Conservation (phyloP, 371 early-diverging fungal species). For the Apophysomyces variabilis region DNA sequence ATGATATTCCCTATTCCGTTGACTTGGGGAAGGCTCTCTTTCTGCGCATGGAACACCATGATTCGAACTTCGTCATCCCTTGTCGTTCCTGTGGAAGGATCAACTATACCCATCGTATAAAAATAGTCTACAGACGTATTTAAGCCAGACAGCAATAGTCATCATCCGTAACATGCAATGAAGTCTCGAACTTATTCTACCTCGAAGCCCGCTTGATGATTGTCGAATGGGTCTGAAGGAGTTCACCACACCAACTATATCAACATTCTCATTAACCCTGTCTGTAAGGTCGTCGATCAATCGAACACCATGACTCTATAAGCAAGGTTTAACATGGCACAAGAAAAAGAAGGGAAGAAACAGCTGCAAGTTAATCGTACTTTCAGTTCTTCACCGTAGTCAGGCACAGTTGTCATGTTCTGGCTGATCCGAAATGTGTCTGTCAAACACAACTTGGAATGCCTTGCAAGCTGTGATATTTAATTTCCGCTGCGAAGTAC, state of each 20-base stretch:
- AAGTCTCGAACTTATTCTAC: neutral
- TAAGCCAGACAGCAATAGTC: neutral
- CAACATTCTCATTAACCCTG: neutral
- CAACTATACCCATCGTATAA: neutral
- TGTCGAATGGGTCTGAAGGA: neutral
- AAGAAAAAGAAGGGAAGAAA: neutral
- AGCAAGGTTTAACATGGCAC: neutral
- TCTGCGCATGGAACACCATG: neutral
- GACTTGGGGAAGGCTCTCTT: conserved; percentile 2
- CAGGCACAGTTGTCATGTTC: neutral
- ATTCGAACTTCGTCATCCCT: neutral
- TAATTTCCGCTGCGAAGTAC: too few species aligned
- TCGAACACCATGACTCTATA: neutral
- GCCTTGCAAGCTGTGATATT: too few species aligned
- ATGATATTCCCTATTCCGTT: neutral
- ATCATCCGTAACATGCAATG: too few species aligned
- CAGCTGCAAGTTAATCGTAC: neutral
- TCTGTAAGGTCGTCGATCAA: neutral
- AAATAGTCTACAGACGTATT: neutral
- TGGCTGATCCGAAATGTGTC: too few species aligned
- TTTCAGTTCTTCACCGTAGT: neutral
- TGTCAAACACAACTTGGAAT: too few species aligned
- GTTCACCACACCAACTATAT: neutral
- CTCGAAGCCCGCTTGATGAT: neutral
- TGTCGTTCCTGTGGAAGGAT: neutral